Percentiles rank a stretch among this genome's conserved stretches.
These are phyloP conservation scores for Umbelopsis sp. DNA, from an alignment of 192 early-diverging fungal genomes.

Conservation along the genomic window DNA sequence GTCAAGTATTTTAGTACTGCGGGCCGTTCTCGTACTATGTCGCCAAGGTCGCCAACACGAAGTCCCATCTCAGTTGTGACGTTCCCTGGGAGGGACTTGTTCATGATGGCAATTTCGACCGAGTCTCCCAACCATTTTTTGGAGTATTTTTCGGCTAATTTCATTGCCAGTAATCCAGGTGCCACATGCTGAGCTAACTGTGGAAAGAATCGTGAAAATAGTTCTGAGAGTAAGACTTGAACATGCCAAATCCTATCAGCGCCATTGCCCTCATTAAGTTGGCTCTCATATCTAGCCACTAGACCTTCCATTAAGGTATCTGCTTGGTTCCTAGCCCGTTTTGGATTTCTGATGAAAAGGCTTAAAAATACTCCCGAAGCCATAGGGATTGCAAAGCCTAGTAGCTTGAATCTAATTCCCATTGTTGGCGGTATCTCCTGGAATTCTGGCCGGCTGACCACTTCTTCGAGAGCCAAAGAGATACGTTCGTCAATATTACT, in stretches of 20 bases:
- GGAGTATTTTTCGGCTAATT: neutral
- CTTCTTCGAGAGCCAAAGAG: neutral
- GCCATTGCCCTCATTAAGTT: neutral
- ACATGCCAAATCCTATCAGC: neutral
- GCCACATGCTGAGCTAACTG: neutral
- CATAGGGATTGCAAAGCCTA: neutral
- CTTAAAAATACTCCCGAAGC: neutral
- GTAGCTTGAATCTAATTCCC: neutral
- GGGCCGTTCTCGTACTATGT: neutral
- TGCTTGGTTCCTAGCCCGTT: neutral
- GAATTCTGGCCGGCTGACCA: neutral
- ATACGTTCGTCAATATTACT: neutral
- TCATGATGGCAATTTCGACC: neutral
- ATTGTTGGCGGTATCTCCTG: neutral
- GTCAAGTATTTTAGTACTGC: neutral
- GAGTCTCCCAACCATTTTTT: neutral
- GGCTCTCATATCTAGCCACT: neutral
- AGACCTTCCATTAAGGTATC: neutral
- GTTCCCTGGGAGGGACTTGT: neutral
- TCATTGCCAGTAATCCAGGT: neutral
- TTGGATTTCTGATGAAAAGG: neutral
- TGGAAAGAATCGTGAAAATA: neutral
- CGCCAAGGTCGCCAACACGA: slow-evolving; percentile 8
- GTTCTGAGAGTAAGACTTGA: neutral
- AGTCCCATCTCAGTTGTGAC: slow-evolving; percentile 20